phyloP scores from a whole-genome alignment of 148 eudicot species.

The Fagopyrum homotropicum region DNA sequence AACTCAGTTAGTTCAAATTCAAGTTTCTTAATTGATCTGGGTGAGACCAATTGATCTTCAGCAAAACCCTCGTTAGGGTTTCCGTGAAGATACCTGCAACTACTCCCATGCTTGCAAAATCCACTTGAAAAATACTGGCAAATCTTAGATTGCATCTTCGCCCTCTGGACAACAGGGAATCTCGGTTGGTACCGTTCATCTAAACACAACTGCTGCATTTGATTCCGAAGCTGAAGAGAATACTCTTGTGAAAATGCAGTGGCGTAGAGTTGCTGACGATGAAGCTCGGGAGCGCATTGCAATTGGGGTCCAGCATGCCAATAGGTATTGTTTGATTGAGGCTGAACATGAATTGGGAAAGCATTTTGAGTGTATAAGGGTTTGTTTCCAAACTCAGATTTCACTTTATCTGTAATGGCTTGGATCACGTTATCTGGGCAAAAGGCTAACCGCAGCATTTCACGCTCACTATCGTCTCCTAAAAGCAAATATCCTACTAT shows the following conservation, averaged over 20 bases:
- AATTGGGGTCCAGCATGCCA: not conserved
- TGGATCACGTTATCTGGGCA: constrained; percentile 54
- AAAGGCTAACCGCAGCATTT: constrained; percentile 58
- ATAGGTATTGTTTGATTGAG: constrained; percentile 16
- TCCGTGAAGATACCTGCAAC: constrained; percentile 68
- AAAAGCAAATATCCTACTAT: constrained; percentile 55
- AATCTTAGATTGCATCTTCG: constrained; percentile 38
- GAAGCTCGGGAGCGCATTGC: not conserved
- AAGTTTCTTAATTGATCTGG: constrained; percentile 39
- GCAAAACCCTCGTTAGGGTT: constrained; percentile 27
- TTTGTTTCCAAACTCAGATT: constrained; percentile 6
- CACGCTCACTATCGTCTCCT: constrained; percentile 34
- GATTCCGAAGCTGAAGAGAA: constrained; percentile 6
- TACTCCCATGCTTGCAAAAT: constrained; percentile 72
- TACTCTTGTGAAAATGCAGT: not conserved
- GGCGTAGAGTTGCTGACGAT: not conserved
- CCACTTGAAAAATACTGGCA: constrained; percentile 81
- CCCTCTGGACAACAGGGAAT: not conserved
- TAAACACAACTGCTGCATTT: not conserved
- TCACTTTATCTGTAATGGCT: constrained; percentile 18
- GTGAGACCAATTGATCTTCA: constrained; percentile 46
- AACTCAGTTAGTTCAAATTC: constrained; percentile 49
- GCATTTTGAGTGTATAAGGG: constrained; percentile 22
- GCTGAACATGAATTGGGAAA: constrained; percentile 25
- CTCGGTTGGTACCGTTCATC: not conserved